phyloP scores from a whole-genome alignment of 192 early-diverging fungal species.

The Podila epigama region DNA sequence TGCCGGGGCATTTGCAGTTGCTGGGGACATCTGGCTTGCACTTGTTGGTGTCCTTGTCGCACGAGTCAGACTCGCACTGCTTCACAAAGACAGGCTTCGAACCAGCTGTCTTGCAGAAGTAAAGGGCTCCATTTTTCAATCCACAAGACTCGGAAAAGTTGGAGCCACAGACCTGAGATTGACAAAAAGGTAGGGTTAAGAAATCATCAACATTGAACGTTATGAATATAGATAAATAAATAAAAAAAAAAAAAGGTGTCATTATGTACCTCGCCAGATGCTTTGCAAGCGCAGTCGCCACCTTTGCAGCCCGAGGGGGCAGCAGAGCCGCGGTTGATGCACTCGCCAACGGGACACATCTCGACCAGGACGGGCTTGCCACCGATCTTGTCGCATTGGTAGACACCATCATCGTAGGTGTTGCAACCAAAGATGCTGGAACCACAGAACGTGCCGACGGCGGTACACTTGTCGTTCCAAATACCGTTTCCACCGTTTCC shows the following conservation, averaged over 20 bases:
- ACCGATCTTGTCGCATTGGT: slow-evolving; percentile 3
- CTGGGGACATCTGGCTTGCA: neutral
- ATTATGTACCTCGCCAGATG: slow-evolving; percentile 1
- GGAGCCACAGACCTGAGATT: slow-evolving; percentile 6
- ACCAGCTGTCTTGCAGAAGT: slow-evolving; percentile 7
- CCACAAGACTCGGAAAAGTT: neutral
- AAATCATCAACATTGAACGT: neutral
- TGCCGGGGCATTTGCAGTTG: neutral
- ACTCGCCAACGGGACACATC: slow-evolving; percentile 10
- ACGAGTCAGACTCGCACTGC: neutral
- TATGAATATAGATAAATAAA: neutral
- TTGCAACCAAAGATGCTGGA: slow-evolving; percentile 16
- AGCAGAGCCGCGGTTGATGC: neutral
- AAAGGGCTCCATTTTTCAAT: neutral
- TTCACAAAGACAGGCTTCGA: neutral
- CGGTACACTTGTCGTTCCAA: slow-evolving; percentile 19
- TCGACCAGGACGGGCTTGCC: slow-evolving; percentile 3
- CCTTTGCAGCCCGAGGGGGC: neutral
- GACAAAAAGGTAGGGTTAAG: neutral
- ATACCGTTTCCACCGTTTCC: neutral
- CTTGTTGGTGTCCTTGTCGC: neutral
- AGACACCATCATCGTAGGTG: slow-evolving; percentile 14
- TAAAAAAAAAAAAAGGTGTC: neutral
- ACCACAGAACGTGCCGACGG: slow-evolving; percentile 4
- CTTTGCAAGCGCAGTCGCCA: neutral